Percentiles rank a stretch among this genome's conserved stretches.
Evolutionary conservation across 805 yeast genomes (phyloP).

Genomic region (Nakazawaea holstii): DNA sequence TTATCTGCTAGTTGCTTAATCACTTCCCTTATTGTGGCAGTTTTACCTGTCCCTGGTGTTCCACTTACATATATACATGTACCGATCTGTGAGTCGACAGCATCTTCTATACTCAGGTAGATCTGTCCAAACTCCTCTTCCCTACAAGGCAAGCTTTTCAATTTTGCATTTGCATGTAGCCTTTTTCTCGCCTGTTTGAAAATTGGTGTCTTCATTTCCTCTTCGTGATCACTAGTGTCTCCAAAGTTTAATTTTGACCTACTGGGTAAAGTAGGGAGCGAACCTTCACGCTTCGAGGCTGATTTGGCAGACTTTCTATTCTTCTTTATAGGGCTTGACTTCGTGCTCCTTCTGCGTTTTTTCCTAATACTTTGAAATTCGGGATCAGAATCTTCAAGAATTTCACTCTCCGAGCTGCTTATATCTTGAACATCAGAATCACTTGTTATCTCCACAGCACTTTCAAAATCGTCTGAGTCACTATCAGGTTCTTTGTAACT

Average conservation of each 20-base stretch:
- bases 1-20: conserved; percentile 52
- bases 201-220: conserved; percentile 16
- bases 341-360: conserved; percentile 6
- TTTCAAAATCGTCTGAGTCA: conserved; percentile 15
- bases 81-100: conserved; percentile 68
- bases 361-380: conserved; percentile 8
- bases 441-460: not conserved
- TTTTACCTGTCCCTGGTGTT: conserved; percentile 97
- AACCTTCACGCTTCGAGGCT: conserved; percentile 9
- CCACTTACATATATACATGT: conserved; percentile 90
- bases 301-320: conserved; percentile 2
- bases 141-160: conserved; percentile 70
- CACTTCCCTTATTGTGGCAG: conserved; percentile 88
- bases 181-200: conserved; percentile 33
- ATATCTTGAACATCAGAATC: not conserved
- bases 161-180: conserved; percentile 32
- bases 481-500: conserved; percentile 13
- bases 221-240: conserved; percentile 15
- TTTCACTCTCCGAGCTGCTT: not conserved
- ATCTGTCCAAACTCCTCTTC: conserved; percentile 75
- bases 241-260: conserved; percentile 7
- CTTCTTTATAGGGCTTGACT: not conserved
- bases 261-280: conserved; percentile 12
- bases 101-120: conserved; percentile 62
- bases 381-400: not conserved